Base-by-base conservation (phyloP, 208 protist genomes). In the Leptomonas pyrrhocoris region DNA sequence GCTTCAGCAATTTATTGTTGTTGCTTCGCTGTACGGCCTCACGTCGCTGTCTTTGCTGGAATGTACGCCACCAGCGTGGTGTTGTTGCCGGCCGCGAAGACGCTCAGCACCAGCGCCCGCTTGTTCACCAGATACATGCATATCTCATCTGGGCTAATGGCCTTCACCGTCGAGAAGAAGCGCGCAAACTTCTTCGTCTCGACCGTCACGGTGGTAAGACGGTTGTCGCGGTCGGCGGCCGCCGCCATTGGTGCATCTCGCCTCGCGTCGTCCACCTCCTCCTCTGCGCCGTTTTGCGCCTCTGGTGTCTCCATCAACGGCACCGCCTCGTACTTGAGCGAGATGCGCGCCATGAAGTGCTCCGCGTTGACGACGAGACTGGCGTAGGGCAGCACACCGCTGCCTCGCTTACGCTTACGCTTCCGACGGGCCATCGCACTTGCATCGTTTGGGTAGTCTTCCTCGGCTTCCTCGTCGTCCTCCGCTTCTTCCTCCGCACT, bases 1-100 rank as follows among this genome's bases (percentile, higher is more conserved):
- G 34, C n/a, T n/a, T n/a, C n/a, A n/a, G n/a, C n/a, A n/a, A n/a
- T n/a, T n/a, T n/a, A 23, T 7, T 5, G 30, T 42, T 56, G 1
- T 56, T 59, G 34, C 27, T 53, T 63, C 30, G 76, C 9, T 38
- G 3, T 38, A 9, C 3, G 34, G 34, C 34, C 9, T 38, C 34
- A 38, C 9, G 34, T 38, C 34, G 9, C 9, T 56, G 21, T 28
- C 51, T 77, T 84, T 16, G 88, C 90, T 27, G 91, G 91, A 40
- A 96, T 90, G 74, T 93, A 94, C n/a, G 85, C 86, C 0, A 90
- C 86, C 36, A 96, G 72, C 9, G 71, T 86, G 43, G 85, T 90
- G 34, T 67, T 72, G 68, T 75, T 73, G 7, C 69, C 71, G 2
- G 64, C 66, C 7, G 83, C 80, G 30, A 63, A 74, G 19, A 91